Evolutionary conservation across 495 filamentous ascomycete genomes (phyloP), one percentile per base, ranked within the genome.

Genomic region (Penicillium pancosmium): DNA sequence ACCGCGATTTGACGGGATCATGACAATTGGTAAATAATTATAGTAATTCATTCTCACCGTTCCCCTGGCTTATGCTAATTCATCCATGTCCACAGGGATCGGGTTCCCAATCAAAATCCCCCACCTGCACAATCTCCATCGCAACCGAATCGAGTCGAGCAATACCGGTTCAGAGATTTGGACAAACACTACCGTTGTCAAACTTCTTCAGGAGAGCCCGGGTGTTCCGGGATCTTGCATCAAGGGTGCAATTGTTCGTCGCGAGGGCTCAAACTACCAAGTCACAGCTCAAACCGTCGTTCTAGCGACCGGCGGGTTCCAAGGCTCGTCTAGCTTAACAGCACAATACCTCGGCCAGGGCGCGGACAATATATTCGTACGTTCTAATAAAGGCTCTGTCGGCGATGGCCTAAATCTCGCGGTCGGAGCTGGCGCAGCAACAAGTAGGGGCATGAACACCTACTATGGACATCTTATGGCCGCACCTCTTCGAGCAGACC

Each of bases 381-480:
- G 68, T n/a, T 68, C 68, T 0, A 70, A 68, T 19, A 56, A 40
- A 31, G 67, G 67, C 23, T 70, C 64, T 0, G 67, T 70, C 16
- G 67, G 67, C 0, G 67, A 67, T 54, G 67, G 67, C 7, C 59
- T 70, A 1, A 59, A 19, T 18, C 38, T 70, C 27, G 67, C 64
- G 5, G 21, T 56, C 4, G 40, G 34, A 27, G 60, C 43, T 27
- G 67, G 67, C 31, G 67, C 64, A 12, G 67, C 56, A 19, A 60
- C 64, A 5, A 70, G 62, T 16, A 54, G 59, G 8, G 67, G 67
- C 5, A 63, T 70, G 62, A 61, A 65, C 31, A 70, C 57, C 1
- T 70, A 59, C 53, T 70, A 70, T 52, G 67, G 67, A 19, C 67
- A 67, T 46, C 52, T 70, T 0, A 19, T 70, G 38, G 64, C 64